phyloP scores from a whole-genome alignment of 1,284 basidiomycete genomes.

The Lentinus polychrous region DNA sequence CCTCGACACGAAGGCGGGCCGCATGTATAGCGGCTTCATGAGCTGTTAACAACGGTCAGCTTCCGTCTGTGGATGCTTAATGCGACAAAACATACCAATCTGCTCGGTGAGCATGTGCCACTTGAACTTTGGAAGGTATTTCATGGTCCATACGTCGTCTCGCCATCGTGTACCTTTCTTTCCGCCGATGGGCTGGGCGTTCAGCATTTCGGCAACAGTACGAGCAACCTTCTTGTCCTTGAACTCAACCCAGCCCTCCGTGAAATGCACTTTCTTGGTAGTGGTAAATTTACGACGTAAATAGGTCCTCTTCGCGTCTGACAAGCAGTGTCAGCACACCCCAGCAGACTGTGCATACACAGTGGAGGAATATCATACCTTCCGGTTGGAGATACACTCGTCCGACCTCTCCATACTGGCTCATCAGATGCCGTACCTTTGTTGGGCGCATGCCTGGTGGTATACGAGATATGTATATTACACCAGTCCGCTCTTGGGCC shows the following conservation, averaged over 20 bases:
- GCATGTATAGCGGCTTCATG: conserved; percentile 89
- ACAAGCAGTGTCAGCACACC: background rate
- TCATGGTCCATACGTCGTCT: conserved; percentile 99
- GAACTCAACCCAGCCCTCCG: conserved; percentile 99
- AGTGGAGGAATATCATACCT: conserved; percentile 42
- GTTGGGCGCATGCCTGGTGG: conserved; percentile 98
- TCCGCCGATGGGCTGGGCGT: conserved; percentile 92
- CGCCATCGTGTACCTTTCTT: conserved; percentile 90
- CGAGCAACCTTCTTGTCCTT: conserved; percentile 89
- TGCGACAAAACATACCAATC: conserved; percentile 65
- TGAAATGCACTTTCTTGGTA: conserved; percentile 82
- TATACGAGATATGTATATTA: conserved; percentile 93
- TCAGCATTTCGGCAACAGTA: conserved; percentile 90
- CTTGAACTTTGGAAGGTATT: conserved; percentile 96
- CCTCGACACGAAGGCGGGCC: conserved; percentile 84
- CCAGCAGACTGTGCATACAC: background rate
- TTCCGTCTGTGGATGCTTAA: background rate
- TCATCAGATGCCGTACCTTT: conserved; percentile 93
- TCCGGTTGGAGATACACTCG: conserved; percentile 85
- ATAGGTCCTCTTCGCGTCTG: conserved; percentile 76
- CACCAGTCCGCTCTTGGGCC: conserved; percentile 67
- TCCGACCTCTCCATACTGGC: conserved; percentile 76
- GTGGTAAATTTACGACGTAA: conserved; percentile 70
- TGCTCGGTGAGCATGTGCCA: conserved; percentile 99
- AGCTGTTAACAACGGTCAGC: conserved; percentile 42